Percentiles rank a stretch among this genome's conserved stretches.
Evolutionary conservation across 176 grass and related monocot species (phyloP).

Genomic region (Triticum timopheevii): DNA sequence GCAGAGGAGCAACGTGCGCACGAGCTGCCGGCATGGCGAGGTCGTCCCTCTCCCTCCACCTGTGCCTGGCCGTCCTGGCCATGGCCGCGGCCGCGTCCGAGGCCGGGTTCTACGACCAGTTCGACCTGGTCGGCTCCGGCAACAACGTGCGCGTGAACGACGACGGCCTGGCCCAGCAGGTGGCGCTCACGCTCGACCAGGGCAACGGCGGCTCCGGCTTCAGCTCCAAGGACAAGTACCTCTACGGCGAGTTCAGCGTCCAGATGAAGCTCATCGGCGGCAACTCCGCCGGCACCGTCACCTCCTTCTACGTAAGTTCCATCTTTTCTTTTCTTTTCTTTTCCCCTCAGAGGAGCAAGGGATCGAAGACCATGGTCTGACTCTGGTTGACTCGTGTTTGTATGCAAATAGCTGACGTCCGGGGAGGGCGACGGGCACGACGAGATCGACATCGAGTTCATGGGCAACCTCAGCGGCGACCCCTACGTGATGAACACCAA

Average conservation of each 20-base stretch:
- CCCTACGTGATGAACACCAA: constrained; percentile 48
- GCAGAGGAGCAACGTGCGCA: neutral
- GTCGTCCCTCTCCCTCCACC: neutral
- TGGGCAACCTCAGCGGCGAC: constrained; percentile 6
- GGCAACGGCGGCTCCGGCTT: constrained; percentile 19
- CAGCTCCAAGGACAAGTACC: constrained; percentile 40
- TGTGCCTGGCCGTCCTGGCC: neutral
- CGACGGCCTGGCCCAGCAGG: constrained; percentile 24
- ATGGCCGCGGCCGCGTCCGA: neutral
- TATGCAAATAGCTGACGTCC: constrained; percentile 3
- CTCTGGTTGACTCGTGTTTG: neutral
- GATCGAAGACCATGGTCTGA: neutral
- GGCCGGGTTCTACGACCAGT: constrained; percentile 19
- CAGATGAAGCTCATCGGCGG: constrained; percentile 50
- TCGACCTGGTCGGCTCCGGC: constrained; percentile 22
- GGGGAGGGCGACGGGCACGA: constrained; percentile 33
- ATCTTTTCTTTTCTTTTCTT: neutral
- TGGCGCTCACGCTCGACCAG: constrained; percentile 9
- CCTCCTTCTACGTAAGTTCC: constrained; percentile 40
- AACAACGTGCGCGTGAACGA: constrained; percentile 12
- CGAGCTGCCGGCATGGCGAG: constrained; percentile 12
- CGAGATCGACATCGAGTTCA: constrained; percentile 65
- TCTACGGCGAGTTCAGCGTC: constrained; percentile 52
- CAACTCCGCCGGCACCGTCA: constrained; percentile 51
- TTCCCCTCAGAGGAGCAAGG: too few relatives aligned